These are phyloP conservation scores for Fusarium pseudonygamai DNA, from an alignment of 2,329 filamentous ascomycete species.

Conservation along the genomic window DNA sequence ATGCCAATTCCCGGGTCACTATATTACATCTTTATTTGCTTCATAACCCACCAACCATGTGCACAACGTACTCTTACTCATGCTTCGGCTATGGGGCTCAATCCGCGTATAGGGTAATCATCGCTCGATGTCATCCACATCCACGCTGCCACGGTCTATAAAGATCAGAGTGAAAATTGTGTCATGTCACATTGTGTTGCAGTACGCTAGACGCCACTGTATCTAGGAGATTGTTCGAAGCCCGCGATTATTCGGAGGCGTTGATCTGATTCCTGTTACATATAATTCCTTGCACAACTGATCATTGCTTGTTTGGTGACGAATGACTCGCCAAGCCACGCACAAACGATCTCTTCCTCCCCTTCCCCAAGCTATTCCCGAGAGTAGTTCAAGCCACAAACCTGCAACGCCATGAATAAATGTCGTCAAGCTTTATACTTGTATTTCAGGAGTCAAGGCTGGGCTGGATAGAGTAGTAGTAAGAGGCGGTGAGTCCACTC, in stretches of 20 bases:
- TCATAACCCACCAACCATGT: background rate
- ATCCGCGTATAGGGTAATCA: background rate
- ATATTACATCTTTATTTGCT: background rate
- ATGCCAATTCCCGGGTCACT: background rate
- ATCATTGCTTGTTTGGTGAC: background rate
- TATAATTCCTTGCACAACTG: background rate
- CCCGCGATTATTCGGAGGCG: background rate
- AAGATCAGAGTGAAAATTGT: background rate
- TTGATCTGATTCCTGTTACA: background rate
- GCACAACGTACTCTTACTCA: background rate
- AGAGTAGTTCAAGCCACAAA: background rate
- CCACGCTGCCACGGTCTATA: background rate
- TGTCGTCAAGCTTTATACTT: conserved; percentile 13
- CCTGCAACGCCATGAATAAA: background rate
- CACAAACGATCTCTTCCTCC: background rate
- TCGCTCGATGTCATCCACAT: background rate
- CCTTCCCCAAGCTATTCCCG: background rate
- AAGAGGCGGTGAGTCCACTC: conserved; percentile 21
- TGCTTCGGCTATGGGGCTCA: background rate
- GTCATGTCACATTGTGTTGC: background rate
- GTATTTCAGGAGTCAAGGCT: conserved; percentile 13
- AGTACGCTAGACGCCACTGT: background rate
- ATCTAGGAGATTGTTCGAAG: background rate
- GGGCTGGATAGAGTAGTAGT: background rate
- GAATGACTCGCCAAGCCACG: conserved; percentile 30